A percentile compares a stretch with the other conserved stretches of the same genome.
Evolutionary conservation across 169 alveolate genomes (phyloP).

Genomic region (Prorocentrum cordatum): DNA sequence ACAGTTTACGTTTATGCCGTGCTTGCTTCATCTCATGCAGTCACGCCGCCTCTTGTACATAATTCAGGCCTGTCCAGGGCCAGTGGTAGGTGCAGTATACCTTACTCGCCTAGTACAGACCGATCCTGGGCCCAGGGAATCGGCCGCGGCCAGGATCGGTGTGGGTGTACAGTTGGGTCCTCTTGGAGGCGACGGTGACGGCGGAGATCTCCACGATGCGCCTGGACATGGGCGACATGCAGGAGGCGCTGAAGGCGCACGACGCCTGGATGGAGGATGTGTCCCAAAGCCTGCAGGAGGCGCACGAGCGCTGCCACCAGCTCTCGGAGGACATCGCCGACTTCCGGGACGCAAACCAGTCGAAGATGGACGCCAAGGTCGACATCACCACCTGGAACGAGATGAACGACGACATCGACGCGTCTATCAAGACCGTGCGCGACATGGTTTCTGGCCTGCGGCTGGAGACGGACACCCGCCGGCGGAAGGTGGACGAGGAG

Average conservation of each 20-base stretch:
- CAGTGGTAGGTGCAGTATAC: too few relatives aligned
- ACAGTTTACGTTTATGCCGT: too few relatives aligned
- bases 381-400: slow-evolving; percentile 64
- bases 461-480: slow-evolving; percentile 51
- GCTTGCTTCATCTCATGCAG: too few relatives aligned
- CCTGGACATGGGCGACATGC: slow-evolving; percentile 69
- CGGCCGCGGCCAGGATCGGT: too few relatives aligned
- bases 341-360: not conserved
- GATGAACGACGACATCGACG: slow-evolving; percentile 65
- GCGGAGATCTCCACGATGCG: slow-evolving; percentile 70
- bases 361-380: slow-evolving; percentile 40
- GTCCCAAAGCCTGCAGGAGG: slow-evolving; percentile 65
- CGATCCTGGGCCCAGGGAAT: too few relatives aligned
- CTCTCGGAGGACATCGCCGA: slow-evolving; percentile 19
- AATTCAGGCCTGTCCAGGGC: too few relatives aligned
- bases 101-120: too few relatives aligned
- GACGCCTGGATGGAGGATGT: slow-evolving; percentile 71
- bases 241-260: slow-evolving; percentile 68
- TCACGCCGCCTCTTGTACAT: too few relatives aligned
- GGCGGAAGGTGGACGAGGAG: slow-evolving; percentile 64
- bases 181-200: slow-evolving; percentile 44
- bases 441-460: slow-evolving; percentile 68
- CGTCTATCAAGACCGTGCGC: slow-evolving; percentile 66
- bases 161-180: too few relatives aligned
- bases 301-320: slow-evolving; percentile 68